Conservation (phyloP, 495 filamentous ascomycete genomes). For the Neurospora sp. region DNA sequence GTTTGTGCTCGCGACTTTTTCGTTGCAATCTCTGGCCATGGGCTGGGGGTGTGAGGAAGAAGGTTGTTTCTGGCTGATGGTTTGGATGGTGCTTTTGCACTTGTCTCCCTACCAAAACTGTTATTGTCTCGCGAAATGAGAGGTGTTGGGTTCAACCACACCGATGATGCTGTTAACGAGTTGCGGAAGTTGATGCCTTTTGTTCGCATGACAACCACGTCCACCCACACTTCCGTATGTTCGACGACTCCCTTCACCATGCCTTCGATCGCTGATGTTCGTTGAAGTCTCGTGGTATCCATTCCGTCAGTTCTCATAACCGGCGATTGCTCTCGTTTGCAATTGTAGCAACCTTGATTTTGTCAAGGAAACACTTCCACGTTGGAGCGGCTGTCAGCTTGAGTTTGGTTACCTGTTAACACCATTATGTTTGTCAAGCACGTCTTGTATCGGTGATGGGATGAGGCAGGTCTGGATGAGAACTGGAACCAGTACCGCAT, state of each 20-base stretch:
- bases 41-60: constrained; percentile 23
- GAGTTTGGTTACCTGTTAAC: background rate
- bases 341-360: background rate
- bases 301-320: background rate
- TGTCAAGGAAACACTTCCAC: background rate
- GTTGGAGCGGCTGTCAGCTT: background rate
- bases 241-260: background rate
- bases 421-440: background rate
- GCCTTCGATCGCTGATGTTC: background rate
- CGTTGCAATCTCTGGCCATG: constrained; percentile 16
- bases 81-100: background rate
- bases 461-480: background rate
- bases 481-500: too few species aligned
- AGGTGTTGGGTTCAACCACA: background rate
- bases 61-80: background rate
- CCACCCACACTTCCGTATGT: background rate
- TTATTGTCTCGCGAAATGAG: background rate
- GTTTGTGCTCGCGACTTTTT: constrained; percentile 9
- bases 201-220: background rate
- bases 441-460: background rate
- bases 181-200: background rate
- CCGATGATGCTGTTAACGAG: background rate
- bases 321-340: background rate
- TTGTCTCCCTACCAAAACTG: background rate
- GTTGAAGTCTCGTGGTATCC: background rate